These are phyloP conservation scores for Stagonosporopsis rhizophila DNA, from an alignment of 2,329 filamentous ascomycete species.

Conservation along the genomic window DNA sequence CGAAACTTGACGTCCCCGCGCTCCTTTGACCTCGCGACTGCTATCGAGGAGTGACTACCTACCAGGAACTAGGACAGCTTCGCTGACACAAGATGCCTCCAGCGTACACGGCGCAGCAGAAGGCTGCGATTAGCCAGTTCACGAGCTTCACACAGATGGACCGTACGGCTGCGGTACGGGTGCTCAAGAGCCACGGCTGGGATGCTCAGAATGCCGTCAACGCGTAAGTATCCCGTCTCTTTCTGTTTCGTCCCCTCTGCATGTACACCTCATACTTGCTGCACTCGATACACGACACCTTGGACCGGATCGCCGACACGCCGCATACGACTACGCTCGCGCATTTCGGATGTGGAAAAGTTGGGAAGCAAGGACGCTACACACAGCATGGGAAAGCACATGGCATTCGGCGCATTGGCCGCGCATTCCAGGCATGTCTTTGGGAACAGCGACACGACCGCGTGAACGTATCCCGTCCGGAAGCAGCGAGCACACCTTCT, in stretches of 20 bases:
- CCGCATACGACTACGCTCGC: neutral
- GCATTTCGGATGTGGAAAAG: neutral
- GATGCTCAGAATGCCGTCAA: constrained; percentile 55
- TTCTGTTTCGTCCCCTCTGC: constrained; percentile 1
- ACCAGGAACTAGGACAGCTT: no score
- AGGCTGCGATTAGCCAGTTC: constrained; percentile 55
- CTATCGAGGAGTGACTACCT: constrained; percentile 3
- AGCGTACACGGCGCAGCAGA: constrained; percentile 56
- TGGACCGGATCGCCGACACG: neutral
- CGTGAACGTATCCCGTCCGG: neutral
- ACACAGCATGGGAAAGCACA: constrained; percentile 7
- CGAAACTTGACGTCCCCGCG: neutral
- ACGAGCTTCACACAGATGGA: constrained; percentile 54
- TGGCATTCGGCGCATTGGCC: neutral
- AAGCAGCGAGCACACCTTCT: constrained; percentile 14
- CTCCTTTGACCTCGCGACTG: constrained; percentile 12
- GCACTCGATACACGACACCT: neutral
- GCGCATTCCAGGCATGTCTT: constrained; percentile 13
- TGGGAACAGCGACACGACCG: neutral
- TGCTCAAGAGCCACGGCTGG: constrained; percentile 56
- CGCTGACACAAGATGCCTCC: constrained; percentile 53
- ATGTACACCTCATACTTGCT: neutral
- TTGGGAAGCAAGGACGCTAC: neutral
- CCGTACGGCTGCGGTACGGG: constrained; percentile 52
- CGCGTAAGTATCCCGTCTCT: constrained; percentile 49